Conservation (phyloP, 768 basidiomycete genomes). For the Mycena belliarum region DNA sequence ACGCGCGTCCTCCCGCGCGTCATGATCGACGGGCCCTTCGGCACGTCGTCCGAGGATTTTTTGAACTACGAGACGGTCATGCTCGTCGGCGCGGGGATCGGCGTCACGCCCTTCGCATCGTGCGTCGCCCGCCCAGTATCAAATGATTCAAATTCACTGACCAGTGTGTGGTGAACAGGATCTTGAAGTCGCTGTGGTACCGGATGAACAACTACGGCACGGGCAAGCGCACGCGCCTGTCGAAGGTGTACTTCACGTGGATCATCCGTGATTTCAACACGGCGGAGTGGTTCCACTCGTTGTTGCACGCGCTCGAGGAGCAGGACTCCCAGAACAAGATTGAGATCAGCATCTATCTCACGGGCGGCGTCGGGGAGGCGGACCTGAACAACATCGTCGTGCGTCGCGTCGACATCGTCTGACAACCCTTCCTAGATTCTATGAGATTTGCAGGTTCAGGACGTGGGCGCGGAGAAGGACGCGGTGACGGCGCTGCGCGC, state of each 20-base stretch:
- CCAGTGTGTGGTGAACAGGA: constrained; percentile 55
- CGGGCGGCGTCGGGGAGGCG: constrained; percentile 87
- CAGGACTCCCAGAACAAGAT: constrained; percentile 85
- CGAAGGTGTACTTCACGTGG: constrained; percentile 94
- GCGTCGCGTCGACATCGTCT: constrained; percentile 38
- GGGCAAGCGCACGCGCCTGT: constrained; percentile 76
- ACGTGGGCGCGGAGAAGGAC: constrained; percentile 91
- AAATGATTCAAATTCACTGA: too few species aligned
- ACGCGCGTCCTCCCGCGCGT: constrained; percentile 82
- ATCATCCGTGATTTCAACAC: constrained; percentile 91
- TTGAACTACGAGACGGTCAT: constrained; percentile 87
- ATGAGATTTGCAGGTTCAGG: constrained; percentile 56
- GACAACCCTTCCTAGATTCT: background rate
- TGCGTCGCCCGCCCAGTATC: too few species aligned
- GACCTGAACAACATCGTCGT: constrained; percentile 94
- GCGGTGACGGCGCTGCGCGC: constrained; percentile 87
- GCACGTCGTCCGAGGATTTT: constrained; percentile 89
- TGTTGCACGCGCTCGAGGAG: constrained; percentile 90
- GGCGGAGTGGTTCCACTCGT: constrained; percentile 93
- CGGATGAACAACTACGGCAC: constrained; percentile 87
- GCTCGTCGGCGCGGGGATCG: constrained; percentile 93
- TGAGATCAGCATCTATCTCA: constrained; percentile 94
- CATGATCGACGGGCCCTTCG: constrained; percentile 97
- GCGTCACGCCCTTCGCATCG: constrained; percentile 96
- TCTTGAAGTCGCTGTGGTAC: constrained; percentile 93